Percentiles rank a stretch among this genome's conserved stretches.
These are phyloP conservation scores for Pulicaria dysenterica DNA, from an alignment of 129 eudicot species.

Conservation along the genomic window DNA sequence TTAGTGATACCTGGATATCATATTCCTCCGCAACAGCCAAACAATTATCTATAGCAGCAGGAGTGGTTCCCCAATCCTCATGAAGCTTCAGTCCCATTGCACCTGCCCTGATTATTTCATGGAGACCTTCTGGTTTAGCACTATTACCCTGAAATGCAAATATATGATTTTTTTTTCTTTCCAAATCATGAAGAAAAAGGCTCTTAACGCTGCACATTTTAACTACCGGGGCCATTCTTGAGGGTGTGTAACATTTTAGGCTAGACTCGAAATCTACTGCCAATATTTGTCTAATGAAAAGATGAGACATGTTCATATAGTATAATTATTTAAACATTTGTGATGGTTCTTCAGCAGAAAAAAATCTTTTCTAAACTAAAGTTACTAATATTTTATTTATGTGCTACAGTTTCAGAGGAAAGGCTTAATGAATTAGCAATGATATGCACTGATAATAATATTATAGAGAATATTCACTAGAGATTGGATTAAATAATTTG, in stretches of 20 bases:
- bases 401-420: neutral
- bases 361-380: neutral
- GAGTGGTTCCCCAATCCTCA: constrained; percentile 99
- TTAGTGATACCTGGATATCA: constrained; percentile 71
- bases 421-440: neutral
- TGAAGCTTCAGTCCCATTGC: constrained; percentile 99
- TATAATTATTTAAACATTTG: neutral
- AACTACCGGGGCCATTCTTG: no score
- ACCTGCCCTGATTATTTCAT: constrained; percentile 88
- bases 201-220: no score
- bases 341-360: neutral
- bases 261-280: neutral
- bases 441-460: neutral
- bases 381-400: no score
- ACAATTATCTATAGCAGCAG: constrained; percentile 91
- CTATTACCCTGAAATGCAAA: constrained; percentile 65
- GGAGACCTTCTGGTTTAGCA: constrained; percentile 83
- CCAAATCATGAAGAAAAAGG: constrained; percentile 14
- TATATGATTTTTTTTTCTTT: neutral
- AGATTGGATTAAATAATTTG: neutral
- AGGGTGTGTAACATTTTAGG: no score
- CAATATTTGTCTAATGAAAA: neutral
- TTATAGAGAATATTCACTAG: neutral
- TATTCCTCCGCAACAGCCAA: constrained; percentile 82
- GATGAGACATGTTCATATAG: neutral